Base-by-base conservation (phyloP, 1,284 basidiomycete species). In the Hymenochaete sp. region DNA sequence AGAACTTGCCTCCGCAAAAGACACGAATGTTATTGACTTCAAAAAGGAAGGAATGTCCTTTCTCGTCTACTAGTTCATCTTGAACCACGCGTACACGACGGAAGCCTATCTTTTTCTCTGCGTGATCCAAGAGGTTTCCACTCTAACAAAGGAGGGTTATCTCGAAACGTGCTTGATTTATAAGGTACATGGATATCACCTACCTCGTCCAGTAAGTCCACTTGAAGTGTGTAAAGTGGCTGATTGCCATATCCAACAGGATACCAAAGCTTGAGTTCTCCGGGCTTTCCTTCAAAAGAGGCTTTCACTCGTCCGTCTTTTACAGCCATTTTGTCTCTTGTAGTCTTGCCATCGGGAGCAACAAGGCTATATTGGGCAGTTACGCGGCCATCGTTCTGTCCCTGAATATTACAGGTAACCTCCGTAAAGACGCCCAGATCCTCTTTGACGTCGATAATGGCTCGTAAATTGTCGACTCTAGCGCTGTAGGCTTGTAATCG, bases 1-100 rank as follows among this genome's bases (percentile, higher is more conserved):
- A 19, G 45, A 29, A 49, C 67, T 24, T 49, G 72, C 83, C 90
- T 51, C 88, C 92, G 56, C 82, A 84, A 60, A 95, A 96, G n/a
- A 93, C 71, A 36, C 84, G 71, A 50, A 87, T 66, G 41, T 87
- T 87, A 62, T 95, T 95, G 57, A 95, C 72, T 59, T 91, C 82
- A 60, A 96, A 96, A 29, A 90, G 62, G 71, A 93, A 95, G 0
- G 82, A 79, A 9, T 79, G 72, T 1, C 90, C 90, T 8, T 75
- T 72, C 55, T 85, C 74, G 52, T 78, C 85, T 13, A 75, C 57
- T 3, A 93, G 68, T 31, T 77, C 71, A 25, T 89, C 82, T 63
- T 93, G 82, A 0, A 93, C 71, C 19, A 93, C 64, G 18, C 72
- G 65, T 22, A 73, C 81, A 14, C 84, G 74, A 18, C 91, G 77